Conservation (phyloP, 2,329 filamentous ascomycete genomes). For the Acarospora socialis region DNA sequence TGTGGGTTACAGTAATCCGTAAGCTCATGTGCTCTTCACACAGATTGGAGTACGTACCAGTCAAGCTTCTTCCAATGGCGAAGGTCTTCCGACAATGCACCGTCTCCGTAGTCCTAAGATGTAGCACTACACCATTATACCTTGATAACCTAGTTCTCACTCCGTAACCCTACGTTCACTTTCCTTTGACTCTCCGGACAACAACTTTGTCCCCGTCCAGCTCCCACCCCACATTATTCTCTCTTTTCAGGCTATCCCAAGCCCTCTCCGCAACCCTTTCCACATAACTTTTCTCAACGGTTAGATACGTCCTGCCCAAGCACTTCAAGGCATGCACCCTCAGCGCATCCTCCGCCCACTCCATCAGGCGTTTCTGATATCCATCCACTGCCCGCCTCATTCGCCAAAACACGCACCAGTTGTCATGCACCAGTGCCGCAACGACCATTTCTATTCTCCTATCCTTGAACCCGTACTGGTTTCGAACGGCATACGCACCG, state of each 20-base stretch:
- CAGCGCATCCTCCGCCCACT: constrained; percentile 64
- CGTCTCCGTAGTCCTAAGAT: no score
- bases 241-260: constrained; percentile 58
- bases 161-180: no score
- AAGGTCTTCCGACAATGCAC: no score
- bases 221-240: constrained; percentile 74
- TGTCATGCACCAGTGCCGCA: constrained; percentile 58
- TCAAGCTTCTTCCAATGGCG: no score
- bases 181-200: constrained; percentile 50
- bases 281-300: constrained; percentile 52
- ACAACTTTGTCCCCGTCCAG: constrained; percentile 57
- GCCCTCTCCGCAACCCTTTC: constrained; percentile 51
- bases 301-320: constrained; percentile 68
- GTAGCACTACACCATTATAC: no score
- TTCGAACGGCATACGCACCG: constrained; percentile 55
- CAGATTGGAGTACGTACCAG: no score
- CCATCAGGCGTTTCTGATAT: constrained; percentile 64
- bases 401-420: constrained; percentile 68
- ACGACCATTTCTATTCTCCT: constrained; percentile 56
- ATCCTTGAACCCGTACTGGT: constrained; percentile 48
- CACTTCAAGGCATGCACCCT: constrained; percentile 70
- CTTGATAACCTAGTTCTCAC: no score
- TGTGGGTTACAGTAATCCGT: no score
- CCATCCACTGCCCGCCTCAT: constrained; percentile 61
- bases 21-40: no score